Conservation (phyloP, 2,329 filamentous ascomycete species). For the Penicillium brevicompactum region DNA sequence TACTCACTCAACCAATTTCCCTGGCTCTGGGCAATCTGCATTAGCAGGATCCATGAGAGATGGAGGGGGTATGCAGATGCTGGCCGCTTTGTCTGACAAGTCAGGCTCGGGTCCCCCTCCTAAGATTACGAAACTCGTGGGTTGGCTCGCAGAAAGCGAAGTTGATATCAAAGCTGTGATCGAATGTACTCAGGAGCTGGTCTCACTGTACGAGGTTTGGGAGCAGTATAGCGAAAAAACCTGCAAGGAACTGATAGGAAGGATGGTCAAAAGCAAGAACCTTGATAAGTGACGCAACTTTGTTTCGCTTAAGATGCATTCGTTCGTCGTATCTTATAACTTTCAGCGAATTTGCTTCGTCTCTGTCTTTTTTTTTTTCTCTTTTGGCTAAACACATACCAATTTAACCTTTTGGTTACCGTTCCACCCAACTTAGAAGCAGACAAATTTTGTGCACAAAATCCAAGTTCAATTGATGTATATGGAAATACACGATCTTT, state of each 20-base stretch:
- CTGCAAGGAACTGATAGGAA: slow-evolving; percentile 64
- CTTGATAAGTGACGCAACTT: slow-evolving; percentile 53
- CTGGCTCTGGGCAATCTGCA: slow-evolving; percentile 34
- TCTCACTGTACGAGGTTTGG: slow-evolving; percentile 82
- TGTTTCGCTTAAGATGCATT: background rate
- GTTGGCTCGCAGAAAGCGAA: slow-evolving; percentile 83
- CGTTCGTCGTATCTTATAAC: background rate
- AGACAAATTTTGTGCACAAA: no score
- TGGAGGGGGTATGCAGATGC: slow-evolving; percentile 35
- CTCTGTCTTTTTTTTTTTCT: no score
- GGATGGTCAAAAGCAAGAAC: slow-evolving; percentile 63
- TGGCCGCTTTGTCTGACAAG: slow-evolving; percentile 38
- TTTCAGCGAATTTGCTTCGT: no score
- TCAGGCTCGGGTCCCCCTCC: slow-evolving; percentile 32
- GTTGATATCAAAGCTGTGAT: slow-evolving; percentile 83
- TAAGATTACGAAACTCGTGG: slow-evolving; percentile 66
- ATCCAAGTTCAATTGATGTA: no score
- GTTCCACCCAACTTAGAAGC: no score
- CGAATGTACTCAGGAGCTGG: slow-evolving; percentile 87
- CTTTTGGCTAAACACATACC: no score
- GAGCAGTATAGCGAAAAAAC: slow-evolving; percentile 66
- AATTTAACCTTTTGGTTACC: no score
- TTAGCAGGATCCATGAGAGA: slow-evolving; percentile 40
- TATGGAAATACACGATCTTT: background rate
- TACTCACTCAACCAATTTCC: slow-evolving; percentile 44